Evolutionary conservation across 2,329 filamentous ascomycete genomes (phyloP).

Genomic region (Aspergillus sclerotialis): DNA sequence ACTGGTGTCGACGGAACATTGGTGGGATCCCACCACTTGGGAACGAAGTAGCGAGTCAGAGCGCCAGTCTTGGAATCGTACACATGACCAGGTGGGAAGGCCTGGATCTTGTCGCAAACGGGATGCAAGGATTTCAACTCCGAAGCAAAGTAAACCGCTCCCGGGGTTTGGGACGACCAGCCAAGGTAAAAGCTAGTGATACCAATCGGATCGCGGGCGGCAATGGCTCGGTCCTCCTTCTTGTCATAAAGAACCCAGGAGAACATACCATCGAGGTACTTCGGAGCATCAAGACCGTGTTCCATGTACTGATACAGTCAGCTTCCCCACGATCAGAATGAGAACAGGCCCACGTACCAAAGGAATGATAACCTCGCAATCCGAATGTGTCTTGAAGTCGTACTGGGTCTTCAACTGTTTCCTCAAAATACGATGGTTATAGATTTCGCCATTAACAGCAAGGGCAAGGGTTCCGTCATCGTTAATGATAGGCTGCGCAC

Average conservation of each 20-base stretch:
- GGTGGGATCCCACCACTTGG: slow-evolving; percentile 81
- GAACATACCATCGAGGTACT: slow-evolving; percentile 98
- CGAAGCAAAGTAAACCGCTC: slow-evolving; percentile 88
- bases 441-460: slow-evolving; percentile 98
- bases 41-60: slow-evolving; percentile 82
- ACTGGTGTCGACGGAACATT: slow-evolving; percentile 73
- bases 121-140: slow-evolving; percentile 90
- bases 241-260: slow-evolving; percentile 98
- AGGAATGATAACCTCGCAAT: slow-evolving; percentile 98
- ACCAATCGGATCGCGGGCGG: slow-evolving; percentile 92
- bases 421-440: slow-evolving; percentile 94
- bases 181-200: slow-evolving; percentile 97
- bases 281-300: slow-evolving; percentile 84
- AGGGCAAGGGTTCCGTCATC: slow-evolving; percentile 81
- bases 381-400: slow-evolving; percentile 97
- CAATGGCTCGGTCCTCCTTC: slow-evolving; percentile 82
- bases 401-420: slow-evolving; percentile 78
- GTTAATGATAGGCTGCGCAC: slow-evolving; percentile 91
- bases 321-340: slow-evolving; percentile 3
- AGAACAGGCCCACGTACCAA: slow-evolving; percentile 54
- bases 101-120: slow-evolving; percentile 90
- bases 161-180: slow-evolving; percentile 74
- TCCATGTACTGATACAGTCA: slow-evolving; percentile 66
- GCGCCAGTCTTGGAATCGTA: slow-evolving; percentile 89
- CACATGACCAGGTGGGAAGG: slow-evolving; percentile 91